Evolutionary conservation across 2,329 filamentous ascomycete species (phyloP), one percentile per base, ranked within the genome.

Genomic region (Fusarium tricinctum): DNA sequence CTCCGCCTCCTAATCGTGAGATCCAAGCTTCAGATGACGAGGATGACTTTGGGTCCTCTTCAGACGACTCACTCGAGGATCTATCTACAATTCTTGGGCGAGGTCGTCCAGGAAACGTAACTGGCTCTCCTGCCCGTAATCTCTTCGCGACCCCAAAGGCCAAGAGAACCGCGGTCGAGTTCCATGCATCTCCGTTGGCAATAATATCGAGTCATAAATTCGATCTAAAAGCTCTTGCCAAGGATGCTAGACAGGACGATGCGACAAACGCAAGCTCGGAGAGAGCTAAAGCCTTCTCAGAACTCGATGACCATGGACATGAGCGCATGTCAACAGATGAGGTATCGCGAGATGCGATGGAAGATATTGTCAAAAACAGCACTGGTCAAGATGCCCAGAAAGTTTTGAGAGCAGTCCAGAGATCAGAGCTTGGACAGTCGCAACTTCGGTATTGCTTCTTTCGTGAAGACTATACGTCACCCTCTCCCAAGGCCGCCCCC

Each of bases 21-120:
- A 91, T 94, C 40, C 84, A 84, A 45, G 89, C 87, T 54, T 94
- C 92, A 0, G 92, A 94, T 73, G 90, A 91, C 12, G 91, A 92
- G n/a, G 86, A 86, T 19, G 85, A 84, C 28, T 84, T 89, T 69
- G 86, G 83, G 38, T 70, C 67, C 38, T 76, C 73, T 19, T 88
- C 88, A 19, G 86, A 88, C 26, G 85, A 85, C 48, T 90, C 90
- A 0, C 81, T 90, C 15, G 83, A 85, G 7, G 82, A 85, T 43
- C 76, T 90, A 2, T 75, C 77, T 10, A 66, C 72, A 30, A 75
- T 80, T 13, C 71, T 81, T 13, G 73, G 76, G 8, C 69, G 70
- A 17, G 61, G 63, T 17, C 74, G 71, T 9, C 75, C 74, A 4
- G 61, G 42, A 10, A 63, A 53, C n/a, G 45, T 68, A 48, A 65